A percentile compares a stretch with the other conserved stretches of the same genome.
These are phyloP conservation scores for Torrubiella hemipterigena DNA, from an alignment of 2,329 filamentous ascomycete species.

Conservation along the genomic window DNA sequence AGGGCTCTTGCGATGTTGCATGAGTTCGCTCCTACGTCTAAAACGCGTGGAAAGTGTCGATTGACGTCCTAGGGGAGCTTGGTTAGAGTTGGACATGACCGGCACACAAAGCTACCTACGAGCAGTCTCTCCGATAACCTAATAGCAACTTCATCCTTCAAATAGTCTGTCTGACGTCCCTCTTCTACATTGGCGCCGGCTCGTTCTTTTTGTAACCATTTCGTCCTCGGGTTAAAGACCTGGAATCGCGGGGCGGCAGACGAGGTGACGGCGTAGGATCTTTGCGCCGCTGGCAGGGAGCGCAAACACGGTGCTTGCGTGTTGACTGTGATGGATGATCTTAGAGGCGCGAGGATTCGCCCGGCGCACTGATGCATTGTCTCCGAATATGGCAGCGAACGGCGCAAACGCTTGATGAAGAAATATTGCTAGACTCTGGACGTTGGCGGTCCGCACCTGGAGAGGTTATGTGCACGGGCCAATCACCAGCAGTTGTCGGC, in stretches of 20 bases:
- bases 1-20: conserved; percentile 86
- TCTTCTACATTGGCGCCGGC: conserved; percentile 57
- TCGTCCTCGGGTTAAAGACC: conserved; percentile 80
- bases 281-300: no score
- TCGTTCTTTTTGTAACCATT: conserved; percentile 86
- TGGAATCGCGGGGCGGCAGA: conserved; percentile 69
- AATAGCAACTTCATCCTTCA: conserved; percentile 82
- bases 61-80: conserved; percentile 64
- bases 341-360: background rate
- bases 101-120: conserved; percentile 28
- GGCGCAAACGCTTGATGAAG: no score
- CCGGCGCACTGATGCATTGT: no score
- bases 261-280: conserved; percentile 66
- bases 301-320: no score
- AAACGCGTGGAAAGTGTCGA: conserved; percentile 67
- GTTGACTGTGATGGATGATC: no score
- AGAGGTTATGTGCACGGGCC: no score
- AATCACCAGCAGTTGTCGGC: no score
- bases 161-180: conserved; percentile 77
- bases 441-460: no score
- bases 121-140: conserved; percentile 78
- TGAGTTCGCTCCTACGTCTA: conserved; percentile 90
- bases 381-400: no score
- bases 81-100: background rate
- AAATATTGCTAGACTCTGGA: no score